A percentile compares a stretch with the other conserved stretches of the same genome.
These are phyloP conservation scores for Cryptosporidium meleagridis DNA, from an alignment of 169 alveolate species.

Conservation along the genomic window DNA sequence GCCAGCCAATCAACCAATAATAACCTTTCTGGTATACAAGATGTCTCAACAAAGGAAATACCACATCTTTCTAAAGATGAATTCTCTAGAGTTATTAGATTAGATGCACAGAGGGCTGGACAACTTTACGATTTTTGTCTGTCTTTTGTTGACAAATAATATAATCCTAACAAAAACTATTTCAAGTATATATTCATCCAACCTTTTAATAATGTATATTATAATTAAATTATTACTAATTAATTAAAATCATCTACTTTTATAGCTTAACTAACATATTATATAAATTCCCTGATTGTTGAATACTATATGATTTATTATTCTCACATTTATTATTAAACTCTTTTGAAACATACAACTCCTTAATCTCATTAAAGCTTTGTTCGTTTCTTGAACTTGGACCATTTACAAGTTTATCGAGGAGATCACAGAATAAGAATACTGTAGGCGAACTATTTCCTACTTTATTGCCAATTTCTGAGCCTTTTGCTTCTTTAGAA, in stretches of 20 bases:
- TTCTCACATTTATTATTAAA: slow-evolving; percentile 24
- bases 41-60: neutral
- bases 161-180: neutral
- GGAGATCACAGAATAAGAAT: slow-evolving; percentile 28
- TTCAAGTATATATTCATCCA: neutral
- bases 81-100: slow-evolving; percentile 76
- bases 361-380: neutral
- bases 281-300: slow-evolving; percentile 43
- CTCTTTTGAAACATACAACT: slow-evolving; percentile 9
- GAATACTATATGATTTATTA: slow-evolving; percentile 38
- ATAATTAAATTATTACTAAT: slow-evolving; percentile 26
- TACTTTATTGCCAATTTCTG: neutral
- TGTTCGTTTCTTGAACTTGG: slow-evolving; percentile 1
- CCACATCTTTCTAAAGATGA: slow-evolving; percentile 73
- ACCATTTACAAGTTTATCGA: slow-evolving; percentile 25
- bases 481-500: neutral
- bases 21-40: neutral
- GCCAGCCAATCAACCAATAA: neutral
- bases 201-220: neutral
- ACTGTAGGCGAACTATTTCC: slow-evolving; percentile 51
- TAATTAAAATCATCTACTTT: neutral
- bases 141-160: slow-evolving; percentile 74
- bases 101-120: slow-evolving; percentile 80
- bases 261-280: slow-evolving; percentile 18
- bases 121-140: slow-evolving; percentile 80